Evolutionary conservation across 371 early-diverging fungal species (phyloP), one percentile per base, ranked within the genome.

Genomic region (Rhizopus delemar): DNA sequence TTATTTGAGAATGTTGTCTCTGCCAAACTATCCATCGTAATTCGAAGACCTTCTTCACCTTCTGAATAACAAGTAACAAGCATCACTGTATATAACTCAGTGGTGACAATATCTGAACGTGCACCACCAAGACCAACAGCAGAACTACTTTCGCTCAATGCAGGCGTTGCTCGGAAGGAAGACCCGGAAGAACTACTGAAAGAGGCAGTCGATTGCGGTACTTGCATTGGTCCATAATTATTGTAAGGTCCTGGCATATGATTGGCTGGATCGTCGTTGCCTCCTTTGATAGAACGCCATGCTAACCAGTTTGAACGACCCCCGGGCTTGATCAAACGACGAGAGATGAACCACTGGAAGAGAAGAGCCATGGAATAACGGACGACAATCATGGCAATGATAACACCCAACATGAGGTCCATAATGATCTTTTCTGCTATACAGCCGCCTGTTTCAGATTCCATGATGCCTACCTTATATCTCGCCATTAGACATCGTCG

Each of bases 11-110:
- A 84, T 7, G 82, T 84, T 2, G 93, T 93, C 16, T 77, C 73
- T 12, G 90, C 86, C 29, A 96, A 78, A 66, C 90, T 90, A 61
- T 94, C 90, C 65, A 96, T 73, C n/a, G 96, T 96, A 2, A 78
- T 81, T 45, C 85, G 75, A 34, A 95, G 73, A 0, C 89, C 88
- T 54, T 81, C 86, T 69, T 86, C 85, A 57, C 90, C 86, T 71
- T 93, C 93, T 6, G 88, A 87, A 63, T 93, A 93, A 68, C 88
- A 87, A 11, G 91, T 88, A 6, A 86, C 90, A 28, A 88, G 63
- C 71, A 89, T 71, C 43, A 74, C 62, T 0, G 84, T 77, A 51
- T 82, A 84, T 1, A 80, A 54, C 56, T 81, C 77, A 9, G 78
- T 75, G 4, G 68, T 60, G 11, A 78, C 75, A 52, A 78, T 74